Conservation (phyloP, 176 grass and related monocot genomes). For the Oryza nivara region DNA sequence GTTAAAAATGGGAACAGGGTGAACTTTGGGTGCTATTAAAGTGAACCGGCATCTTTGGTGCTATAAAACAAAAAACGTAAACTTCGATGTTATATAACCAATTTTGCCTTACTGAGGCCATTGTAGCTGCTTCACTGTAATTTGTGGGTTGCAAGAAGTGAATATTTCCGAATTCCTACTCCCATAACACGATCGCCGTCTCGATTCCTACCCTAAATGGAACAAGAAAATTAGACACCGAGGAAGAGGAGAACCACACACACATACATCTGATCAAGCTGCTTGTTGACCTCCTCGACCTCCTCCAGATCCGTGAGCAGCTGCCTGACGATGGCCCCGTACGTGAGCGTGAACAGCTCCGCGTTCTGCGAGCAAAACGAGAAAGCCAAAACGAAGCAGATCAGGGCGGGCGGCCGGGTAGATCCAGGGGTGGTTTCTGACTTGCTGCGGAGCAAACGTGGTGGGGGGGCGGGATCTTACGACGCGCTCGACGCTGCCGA, state of each 20-base stretch:
- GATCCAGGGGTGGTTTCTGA: constrained; percentile 2
- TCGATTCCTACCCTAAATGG: not conserved
- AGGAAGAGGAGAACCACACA: not conserved
- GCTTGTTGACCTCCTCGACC: constrained; percentile 99
- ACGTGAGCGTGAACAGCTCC: constrained; percentile 98
- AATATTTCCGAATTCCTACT: not conserved
- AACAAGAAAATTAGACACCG: not conserved
- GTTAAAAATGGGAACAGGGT: too few relatives aligned
- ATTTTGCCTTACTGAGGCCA: not conserved
- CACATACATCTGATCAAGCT: constrained; percentile 94
- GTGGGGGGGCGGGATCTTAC: constrained; percentile 47
- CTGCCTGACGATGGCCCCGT: constrained; percentile 96
- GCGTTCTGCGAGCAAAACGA: constrained; percentile 58
- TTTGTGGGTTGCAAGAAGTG: not conserved
- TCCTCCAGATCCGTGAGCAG: constrained; percentile 97
- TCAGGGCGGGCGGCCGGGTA: not conserved
- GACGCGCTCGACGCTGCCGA: constrained; percentile 93
- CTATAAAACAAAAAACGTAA: too few relatives aligned
- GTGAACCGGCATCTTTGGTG: too few relatives aligned
- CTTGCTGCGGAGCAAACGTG: not conserved
- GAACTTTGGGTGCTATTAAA: too few relatives aligned
- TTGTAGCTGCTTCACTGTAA: not conserved
- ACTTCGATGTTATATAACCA: too few relatives aligned
- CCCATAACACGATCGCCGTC: not conserved
- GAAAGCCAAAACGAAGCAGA: not conserved